Evolutionary conservation across 176 grass and related monocot species (phyloP), one percentile per base, ranked within the genome.

Genomic region (Cocos nucifera): DNA sequence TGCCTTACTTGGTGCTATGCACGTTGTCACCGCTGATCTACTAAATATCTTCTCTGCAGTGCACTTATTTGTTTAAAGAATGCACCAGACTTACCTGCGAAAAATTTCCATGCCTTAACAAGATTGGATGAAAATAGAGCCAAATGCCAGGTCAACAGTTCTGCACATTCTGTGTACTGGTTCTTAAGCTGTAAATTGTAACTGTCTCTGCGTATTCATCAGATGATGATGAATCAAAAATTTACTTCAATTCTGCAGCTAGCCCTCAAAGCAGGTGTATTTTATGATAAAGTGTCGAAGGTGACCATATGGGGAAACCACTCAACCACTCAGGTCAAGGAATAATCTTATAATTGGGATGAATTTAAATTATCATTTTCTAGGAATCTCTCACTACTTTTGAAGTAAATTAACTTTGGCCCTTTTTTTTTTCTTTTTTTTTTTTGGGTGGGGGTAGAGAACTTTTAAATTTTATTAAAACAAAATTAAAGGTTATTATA

Each of bases 271-370:
- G 93, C 87, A 3, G 93, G 93, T 50, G 93, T 97, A 51, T 97
- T 97, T 78, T 97, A 97, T 63, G 93, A 97, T 63, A 88, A 81
- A 82, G 84, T 97, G 72, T 97, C 93, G 60, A 97, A 97, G 61
- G 16, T 91, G 87, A 97, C 93, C 49, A 97, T 97, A 64, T 91
- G 92, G 92, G 92, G 92, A 57, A 97, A 97, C 71, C 92, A 97
- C 57, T 97, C 92, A 17, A 97, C 92, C 20, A 97, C 92, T 71
- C 92, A 97, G 92, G 92, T 97, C 64, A 82, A 51, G 25, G 25
- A 51, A 62, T 14, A 44, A 2, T 12, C 9, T 12, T 44, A 44
- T 14, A 14, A 44, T 44, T 14, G 10, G 35, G 35, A 44, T 44
- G 35, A 44, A 12, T 44, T 48, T 70, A 65, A 1, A 18, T 61